Percentiles rank a stretch among this genome's conserved stretches.
phyloP scores from a whole-genome alignment of 2,329 filamentous ascomycete genomes.

The Diaporthe sp. region DNA sequence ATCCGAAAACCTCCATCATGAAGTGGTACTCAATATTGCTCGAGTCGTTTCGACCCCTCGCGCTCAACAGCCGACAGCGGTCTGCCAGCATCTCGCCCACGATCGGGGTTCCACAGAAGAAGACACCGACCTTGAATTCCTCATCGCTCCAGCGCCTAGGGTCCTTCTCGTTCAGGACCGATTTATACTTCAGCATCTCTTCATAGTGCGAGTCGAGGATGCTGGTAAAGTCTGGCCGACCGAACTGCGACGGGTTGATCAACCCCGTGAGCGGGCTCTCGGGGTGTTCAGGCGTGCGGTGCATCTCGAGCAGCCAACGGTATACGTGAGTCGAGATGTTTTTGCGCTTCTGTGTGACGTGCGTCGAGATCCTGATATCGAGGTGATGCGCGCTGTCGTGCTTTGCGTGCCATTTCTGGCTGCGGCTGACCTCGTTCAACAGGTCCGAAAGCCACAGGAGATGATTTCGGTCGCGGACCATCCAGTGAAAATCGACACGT shows the following conservation, averaged over 20 bases:
- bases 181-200: constrained; percentile 57
- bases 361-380: constrained; percentile 67
- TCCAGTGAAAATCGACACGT: constrained; percentile 72
- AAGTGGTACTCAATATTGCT: constrained; percentile 56
- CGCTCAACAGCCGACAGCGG: constrained; percentile 63
- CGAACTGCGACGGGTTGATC: constrained; percentile 66
- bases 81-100: constrained; percentile 69
- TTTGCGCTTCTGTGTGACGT: constrained; percentile 68
- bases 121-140: constrained; percentile 64
- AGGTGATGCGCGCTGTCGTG: constrained; percentile 55
- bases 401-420: constrained; percentile 53
- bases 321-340: constrained; percentile 67
- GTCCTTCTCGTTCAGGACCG: constrained; percentile 14
- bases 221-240: constrained; percentile 63
- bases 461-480: constrained; percentile 68
- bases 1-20: constrained; percentile 1
- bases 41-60: constrained; percentile 63
- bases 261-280: constrained; percentile 67
- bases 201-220: constrained; percentile 68
- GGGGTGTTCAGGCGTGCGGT: constrained; percentile 63
- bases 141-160: constrained; percentile 42
- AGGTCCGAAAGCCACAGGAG: constrained; percentile 70
- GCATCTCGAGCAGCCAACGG: constrained; percentile 67
- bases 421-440: constrained; percentile 60
- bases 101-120: constrained; percentile 68